Conservation (phyloP, 2,329 filamentous ascomycete species). For the Fusarium decemcellulare region DNA sequence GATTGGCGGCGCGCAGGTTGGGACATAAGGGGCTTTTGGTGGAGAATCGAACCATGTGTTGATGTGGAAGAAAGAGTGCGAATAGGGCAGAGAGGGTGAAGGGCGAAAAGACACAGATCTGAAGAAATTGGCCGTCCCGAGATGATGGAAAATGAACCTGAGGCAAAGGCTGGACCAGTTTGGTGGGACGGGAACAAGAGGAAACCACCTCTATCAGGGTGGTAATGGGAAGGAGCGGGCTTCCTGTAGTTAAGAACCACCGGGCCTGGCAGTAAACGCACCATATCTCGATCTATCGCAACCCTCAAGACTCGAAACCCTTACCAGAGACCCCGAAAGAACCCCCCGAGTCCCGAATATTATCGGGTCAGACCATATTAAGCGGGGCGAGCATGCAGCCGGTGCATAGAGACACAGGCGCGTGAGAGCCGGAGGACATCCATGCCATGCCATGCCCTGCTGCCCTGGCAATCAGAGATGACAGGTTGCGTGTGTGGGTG, state of each 20-base stretch:
- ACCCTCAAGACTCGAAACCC: constrained; percentile 19
- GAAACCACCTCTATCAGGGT: constrained; percentile 6
- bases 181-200: constrained; percentile 3
- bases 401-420: constrained; percentile 20
- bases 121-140: neutral
- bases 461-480: neutral
- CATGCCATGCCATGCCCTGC: neutral
- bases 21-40: constrained; percentile 19
- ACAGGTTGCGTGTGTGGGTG: neutral
- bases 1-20: constrained; percentile 22
- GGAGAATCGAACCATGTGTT: constrained; percentile 29
- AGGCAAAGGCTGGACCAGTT: neutral
- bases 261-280: neutral
- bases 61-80: neutral
- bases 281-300: constrained; percentile 32
- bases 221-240: constrained; percentile 19
- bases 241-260: constrained; percentile 27
- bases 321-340: constrained; percentile 18
- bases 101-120: neutral
- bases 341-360: constrained; percentile 39
- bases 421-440: constrained; percentile 1
- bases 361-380: constrained; percentile 41
- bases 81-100: neutral
- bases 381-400: constrained; percentile 38
- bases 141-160: neutral